These are phyloP conservation scores for Triticum urartu DNA, from an alignment of 176 grass and related monocot species.

Conservation along the genomic window DNA sequence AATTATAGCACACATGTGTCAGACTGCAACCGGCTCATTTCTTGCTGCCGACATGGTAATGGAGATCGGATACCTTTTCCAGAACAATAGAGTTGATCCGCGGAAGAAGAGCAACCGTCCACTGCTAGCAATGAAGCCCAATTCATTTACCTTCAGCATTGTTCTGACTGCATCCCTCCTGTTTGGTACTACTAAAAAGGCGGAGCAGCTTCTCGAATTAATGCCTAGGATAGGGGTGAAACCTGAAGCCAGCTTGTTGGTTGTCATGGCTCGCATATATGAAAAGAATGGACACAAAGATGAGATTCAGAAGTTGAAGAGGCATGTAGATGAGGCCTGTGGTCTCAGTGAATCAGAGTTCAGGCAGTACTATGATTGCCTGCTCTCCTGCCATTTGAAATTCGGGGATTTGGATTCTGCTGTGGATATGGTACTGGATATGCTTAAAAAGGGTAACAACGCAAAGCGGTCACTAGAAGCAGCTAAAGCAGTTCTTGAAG, in stretches of 20 bases:
- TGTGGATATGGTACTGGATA: constrained; percentile 71
- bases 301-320: constrained; percentile 75
- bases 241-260: constrained; percentile 57
- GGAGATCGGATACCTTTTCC: constrained; percentile 78
- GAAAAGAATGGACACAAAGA: constrained; percentile 80
- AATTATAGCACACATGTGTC: constrained; percentile 72
- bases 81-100: constrained; percentile 76
- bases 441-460: constrained; percentile 77
- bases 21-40: constrained; percentile 57
- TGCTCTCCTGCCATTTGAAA: constrained; percentile 80
- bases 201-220: constrained; percentile 78
- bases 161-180: constrained; percentile 68
- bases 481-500: constrained; percentile 60
- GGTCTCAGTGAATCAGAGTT: constrained; percentile 72
- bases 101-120: constrained; percentile 68
- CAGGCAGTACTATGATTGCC: constrained; percentile 71
- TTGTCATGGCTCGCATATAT: constrained; percentile 81
- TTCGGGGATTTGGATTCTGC: constrained; percentile 69
- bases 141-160: constrained; percentile 62
- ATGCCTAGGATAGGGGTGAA: constrained; percentile 66
- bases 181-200: constrained; percentile 75
- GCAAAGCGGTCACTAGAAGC: constrained; percentile 63
- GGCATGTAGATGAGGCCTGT: constrained; percentile 65
- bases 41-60: constrained; percentile 73
- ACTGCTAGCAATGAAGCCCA: constrained; percentile 74